Evolutionary conservation across 1,284 basidiomycete species (phyloP), one percentile per base, ranked within the genome.

Genomic region (Ceratorhiza oryzae-sativae): DNA sequence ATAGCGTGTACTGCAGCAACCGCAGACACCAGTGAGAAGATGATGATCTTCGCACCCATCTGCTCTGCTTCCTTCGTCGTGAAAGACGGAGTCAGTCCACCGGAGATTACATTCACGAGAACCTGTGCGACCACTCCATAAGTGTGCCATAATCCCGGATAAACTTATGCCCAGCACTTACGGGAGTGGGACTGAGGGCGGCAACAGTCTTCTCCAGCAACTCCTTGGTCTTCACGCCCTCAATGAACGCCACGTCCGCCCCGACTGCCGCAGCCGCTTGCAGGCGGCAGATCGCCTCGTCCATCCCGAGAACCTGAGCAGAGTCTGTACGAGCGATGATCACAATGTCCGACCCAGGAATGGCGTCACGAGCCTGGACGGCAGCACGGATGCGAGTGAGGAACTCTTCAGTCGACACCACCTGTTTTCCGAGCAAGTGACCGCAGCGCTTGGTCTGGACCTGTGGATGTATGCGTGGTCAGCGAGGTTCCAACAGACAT

Each of bases 311-410:
- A 2, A 89, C 90, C 77, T 92, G 91, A 0, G 91, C 90, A 0
- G 91, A 90, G 79, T 94, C 92, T 0, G 92, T 94, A 42, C 92
- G 87, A 3, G 90, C 92, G 76, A 94, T 94, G 77, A 94, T 87
- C 10, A 93, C 85, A 32, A 90, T 89, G 81, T 92, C 90, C 41
- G 84, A 86, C 36, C 90, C 89, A 13, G 89, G 89, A 73, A 90
- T 88, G 34, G 84, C 82, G 76, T 90, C 88, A 62, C 89, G 86
- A 23, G 89, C 91, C 63, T 87, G 85, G 53, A 88, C 90, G 0
- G 92, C 92, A 3, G 92, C 90, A 41, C 90, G 87, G 77, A 93
- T 90, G 46, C 92, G 87, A 8, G 87, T 87, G 42, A 92, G 68
- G 75, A 92, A 93, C 77, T 91, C 90, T 76, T 90, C 89, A 12